Base-by-base conservation (phyloP, 1,284 basidiomycete genomes). In the Flammula alnicola region DNA sequence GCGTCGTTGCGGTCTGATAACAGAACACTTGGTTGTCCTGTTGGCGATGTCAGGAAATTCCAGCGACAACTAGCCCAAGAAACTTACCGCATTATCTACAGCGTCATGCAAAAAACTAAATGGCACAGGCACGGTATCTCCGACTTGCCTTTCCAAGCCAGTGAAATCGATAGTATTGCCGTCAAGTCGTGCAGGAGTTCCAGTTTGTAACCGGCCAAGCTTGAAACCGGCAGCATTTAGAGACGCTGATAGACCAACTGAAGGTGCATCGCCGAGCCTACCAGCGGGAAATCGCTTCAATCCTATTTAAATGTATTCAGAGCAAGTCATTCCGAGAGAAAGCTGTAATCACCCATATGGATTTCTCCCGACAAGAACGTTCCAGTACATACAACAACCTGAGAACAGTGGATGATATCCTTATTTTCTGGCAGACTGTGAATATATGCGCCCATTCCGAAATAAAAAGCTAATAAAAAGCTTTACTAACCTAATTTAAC, bases 361-460 rank as follows among this genome's bases (percentile, higher is more conserved):
- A 95, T 93, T 68, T 93, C 87, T 11, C 91, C 93, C 2, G 87
- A 86, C 11, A 96, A 77, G 63, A 96, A 96, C 0, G 93, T 96
- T 9, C 93, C 93, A 0, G 93, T 95, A 57, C 92, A 93, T 16
- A 95, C 80, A 22, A 95, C 87, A 4, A 94, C 86, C 57, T 90
- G 83, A 2, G 86, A 85, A 60, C 92, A 95, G 6, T 72, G 70
- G 27, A 95, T 83, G 7, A 83, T 62, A 41, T 93, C 86, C n/a
- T 92, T 91, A 0, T 79, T 77, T 26, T 91, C 89, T 89, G 63
- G n/a, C 9, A 32, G 20, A 36, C 9, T 36, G 20, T 29, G 43
- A 22, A 14, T 39, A 40, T 39, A n/a, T 49, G 14, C 3, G n/a
- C 25, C 9, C 16, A 25, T 22, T 29, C 32, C 7, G 14, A 37